Conservation (phyloP, 2,329 filamentous ascomycete species). For the Ophiostoma tasmaniense region DNA sequence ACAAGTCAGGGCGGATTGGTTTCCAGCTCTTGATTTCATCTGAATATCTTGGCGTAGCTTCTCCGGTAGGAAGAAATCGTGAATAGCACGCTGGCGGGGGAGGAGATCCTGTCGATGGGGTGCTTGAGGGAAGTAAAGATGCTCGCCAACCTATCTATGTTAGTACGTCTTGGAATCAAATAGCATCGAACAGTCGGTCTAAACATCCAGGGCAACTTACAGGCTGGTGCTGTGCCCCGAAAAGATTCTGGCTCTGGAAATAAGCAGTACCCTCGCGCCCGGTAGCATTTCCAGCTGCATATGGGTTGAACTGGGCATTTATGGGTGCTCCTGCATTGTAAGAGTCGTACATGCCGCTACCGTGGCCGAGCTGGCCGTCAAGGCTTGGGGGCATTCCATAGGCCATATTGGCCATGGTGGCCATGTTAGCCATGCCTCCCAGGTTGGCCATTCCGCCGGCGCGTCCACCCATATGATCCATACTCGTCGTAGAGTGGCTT, state of each 20-base stretch:
- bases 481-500: slow-evolving; percentile 25
- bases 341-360: slow-evolving; percentile 14
- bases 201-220: too few species aligned
- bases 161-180: background rate
- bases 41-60: slow-evolving; percentile 80
- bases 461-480: slow-evolving; percentile 38
- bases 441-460: background rate
- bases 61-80: slow-evolving; percentile 88
- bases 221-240: slow-evolving; percentile 49
- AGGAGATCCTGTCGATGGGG: slow-evolving; percentile 73
- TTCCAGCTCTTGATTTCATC: slow-evolving; percentile 74
- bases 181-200: too few species aligned
- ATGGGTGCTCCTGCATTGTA: slow-evolving; percentile 8
- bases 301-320: slow-evolving; percentile 56
- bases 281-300: slow-evolving; percentile 55
- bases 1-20: slow-evolving; percentile 67
- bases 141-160: slow-evolving; percentile 62
- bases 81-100: slow-evolving; percentile 75
- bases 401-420: background rate
- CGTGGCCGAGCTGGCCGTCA: slow-evolving; percentile 12
- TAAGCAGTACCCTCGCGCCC: slow-evolving; percentile 55
- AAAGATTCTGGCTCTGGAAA: slow-evolving; percentile 52
- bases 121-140: slow-evolving; percentile 82
- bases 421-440: slow-evolving; percentile 31
- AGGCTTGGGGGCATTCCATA: slow-evolving; percentile 11